These are phyloP conservation scores for Mycena vulgaris DNA, from an alignment of 768 basidiomycete species.

Conservation along the genomic window DNA sequence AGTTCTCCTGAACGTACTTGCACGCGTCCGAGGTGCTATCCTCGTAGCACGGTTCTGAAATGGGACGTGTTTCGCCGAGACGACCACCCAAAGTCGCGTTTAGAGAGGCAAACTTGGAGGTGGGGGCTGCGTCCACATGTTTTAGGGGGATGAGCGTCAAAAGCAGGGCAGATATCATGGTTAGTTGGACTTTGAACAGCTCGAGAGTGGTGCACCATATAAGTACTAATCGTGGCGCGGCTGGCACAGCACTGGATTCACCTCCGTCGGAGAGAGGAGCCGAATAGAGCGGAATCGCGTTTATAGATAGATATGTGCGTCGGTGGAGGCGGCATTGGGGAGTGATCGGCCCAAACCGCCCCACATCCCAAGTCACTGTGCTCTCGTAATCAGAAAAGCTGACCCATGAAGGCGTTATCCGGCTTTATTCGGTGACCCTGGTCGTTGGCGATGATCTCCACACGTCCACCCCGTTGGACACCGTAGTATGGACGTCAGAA, in stretches of 20 bases:
- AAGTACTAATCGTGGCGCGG: constrained; percentile 5
- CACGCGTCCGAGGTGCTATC: constrained; percentile 25
- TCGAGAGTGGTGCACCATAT: constrained; percentile 2
- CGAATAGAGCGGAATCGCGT: constrained; percentile 3
- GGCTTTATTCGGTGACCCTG: constrained; percentile 91
- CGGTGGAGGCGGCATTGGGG: too few species aligned
- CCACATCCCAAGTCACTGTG: too few species aligned
- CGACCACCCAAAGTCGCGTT: constrained; percentile 25
- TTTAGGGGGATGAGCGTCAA: constrained; percentile 14
- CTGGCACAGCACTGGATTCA: constrained; percentile 5
- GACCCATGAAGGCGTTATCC: constrained; percentile 93
- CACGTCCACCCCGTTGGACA: constrained; percentile 88
- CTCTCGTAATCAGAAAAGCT: constrained; percentile 86
- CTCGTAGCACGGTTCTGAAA: constrained; percentile 24
- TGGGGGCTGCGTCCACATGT: constrained; percentile 3
- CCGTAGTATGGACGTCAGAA: constrained; percentile 54
- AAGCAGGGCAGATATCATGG: constrained; percentile 23
- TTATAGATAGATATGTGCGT: constrained; percentile 3
- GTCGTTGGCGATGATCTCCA: constrained; percentile 93
- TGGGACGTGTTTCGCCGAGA: constrained; percentile 21
- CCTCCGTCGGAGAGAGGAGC: constrained; percentile 1
- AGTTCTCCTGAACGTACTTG: constrained; percentile 18
- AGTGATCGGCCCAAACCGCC: too few species aligned
- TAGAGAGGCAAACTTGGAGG: constrained; percentile 22
- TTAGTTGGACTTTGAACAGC: constrained; percentile 10